These are phyloP conservation scores for Poteriospumella lacustris DNA, from an alignment of 108 stramenopile genomes.

Conservation along the genomic window DNA sequence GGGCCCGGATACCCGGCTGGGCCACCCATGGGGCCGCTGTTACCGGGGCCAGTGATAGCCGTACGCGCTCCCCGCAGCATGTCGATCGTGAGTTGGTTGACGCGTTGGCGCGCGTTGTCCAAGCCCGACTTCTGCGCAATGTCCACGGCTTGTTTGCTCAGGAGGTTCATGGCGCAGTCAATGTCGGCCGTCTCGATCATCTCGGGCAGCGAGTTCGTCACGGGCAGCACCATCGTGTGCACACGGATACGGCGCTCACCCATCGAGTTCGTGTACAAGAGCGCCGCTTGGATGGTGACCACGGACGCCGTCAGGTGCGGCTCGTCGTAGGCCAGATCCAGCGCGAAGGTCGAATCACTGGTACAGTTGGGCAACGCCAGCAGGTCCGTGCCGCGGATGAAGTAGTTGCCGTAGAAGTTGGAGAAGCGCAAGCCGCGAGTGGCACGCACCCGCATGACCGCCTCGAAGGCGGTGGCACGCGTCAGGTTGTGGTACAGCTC, in stretches of 20 bases:
- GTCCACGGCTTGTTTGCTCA: constrained; percentile 83
- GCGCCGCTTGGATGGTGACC: constrained; percentile 84
- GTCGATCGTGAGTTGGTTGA: constrained; percentile 74
- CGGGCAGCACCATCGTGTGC: constrained; percentile 83
- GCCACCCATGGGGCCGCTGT: constrained; percentile 41
- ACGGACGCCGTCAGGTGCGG: constrained; percentile 66
- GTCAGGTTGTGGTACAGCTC: constrained; percentile 72
- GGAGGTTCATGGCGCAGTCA: constrained; percentile 67
- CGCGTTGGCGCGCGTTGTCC: constrained; percentile 74
- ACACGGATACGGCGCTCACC: constrained; percentile 95
- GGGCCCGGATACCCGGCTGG: too few species aligned
- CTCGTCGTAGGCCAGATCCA: constrained; percentile 88
- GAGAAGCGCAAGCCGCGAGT: constrained; percentile 85
- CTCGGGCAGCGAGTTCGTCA: constrained; percentile 65
- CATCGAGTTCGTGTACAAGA: constrained; percentile 88
- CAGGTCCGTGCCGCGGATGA: constrained; percentile 89
- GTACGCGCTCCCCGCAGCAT: constrained; percentile 64
- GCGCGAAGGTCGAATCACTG: constrained; percentile 79
- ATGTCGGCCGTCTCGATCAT: constrained; percentile 69
- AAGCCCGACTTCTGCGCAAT: constrained; percentile 76
- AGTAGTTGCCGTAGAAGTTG: constrained; percentile 95
- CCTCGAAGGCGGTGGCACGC: constrained; percentile 83
- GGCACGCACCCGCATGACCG: constrained; percentile 92
- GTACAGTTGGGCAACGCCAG: constrained; percentile 91
- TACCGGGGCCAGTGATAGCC: constrained; percentile 51